Evolutionary conservation across 306 rosid species (phyloP), one percentile per base, ranked within the genome.

Genomic region (Castanopsis chinensis): DNA sequence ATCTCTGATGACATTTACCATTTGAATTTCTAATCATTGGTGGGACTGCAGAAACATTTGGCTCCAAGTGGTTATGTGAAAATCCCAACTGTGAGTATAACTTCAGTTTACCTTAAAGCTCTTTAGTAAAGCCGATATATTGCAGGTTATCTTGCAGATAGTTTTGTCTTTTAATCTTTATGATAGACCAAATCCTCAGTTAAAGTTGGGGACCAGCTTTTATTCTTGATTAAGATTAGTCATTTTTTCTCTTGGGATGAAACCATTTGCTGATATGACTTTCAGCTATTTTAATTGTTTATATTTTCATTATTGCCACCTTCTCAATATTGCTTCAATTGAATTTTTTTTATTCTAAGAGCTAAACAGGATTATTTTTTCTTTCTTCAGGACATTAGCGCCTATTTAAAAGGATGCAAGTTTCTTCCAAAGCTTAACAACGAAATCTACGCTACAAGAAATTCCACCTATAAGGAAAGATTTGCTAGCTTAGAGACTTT

Each of bases 341-440:
- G 45, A 19, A 12, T 23, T 6, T 69, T 67, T 49, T 32, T 76
- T 1, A 17, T 20, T 6, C 11, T 11, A 68, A 41, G 11, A 70
- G 17, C 45, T 60, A 53, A 75, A 32, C 14, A 18, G 49, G 13
- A 54, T 54, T 72, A 56, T 41, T 27, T 30, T 54, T 63, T 51
- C 18, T n/a, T 79, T 77, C 57, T 80, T 33, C 92, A 94, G 97
- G 92, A 87, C 71, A 86, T 87, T 19, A 45, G 25, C 52, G 84
- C 35, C 83, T 94, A 94, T 80, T 32, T 89, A 56, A 75, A 59
- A n/a, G 94, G 91, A 28, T 92, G 97, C 71, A 86, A 13, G 69
- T 94, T 88, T 82, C 98, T 94, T 72, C 98, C 97, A 13, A 84
- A 84, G 84, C 93, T 94, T 68, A 94, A 94, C 74, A 94, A 94